phyloP scores from a whole-genome alignment of 2,329 filamentous ascomycete genomes.

The Cladosporium sp. region DNA sequence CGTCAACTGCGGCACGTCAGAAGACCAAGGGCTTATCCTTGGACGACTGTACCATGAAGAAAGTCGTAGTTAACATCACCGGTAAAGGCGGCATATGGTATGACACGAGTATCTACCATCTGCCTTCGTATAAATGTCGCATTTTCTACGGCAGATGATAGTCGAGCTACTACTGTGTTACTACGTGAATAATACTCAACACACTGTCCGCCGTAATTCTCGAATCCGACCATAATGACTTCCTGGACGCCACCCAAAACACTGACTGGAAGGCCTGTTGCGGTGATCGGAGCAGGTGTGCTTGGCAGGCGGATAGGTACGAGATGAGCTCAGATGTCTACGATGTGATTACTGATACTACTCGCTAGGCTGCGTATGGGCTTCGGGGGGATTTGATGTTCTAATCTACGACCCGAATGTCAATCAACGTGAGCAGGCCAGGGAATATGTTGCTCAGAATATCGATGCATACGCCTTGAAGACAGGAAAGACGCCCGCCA shows the following conservation, averaged over 20 bases:
- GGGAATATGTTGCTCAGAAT: constrained; percentile 44
- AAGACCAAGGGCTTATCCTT: not conserved
- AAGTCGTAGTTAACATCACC: not conserved
- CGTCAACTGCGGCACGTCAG: not conserved
- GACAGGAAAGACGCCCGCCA: constrained; percentile 29
- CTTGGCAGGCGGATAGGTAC: constrained; percentile 43
- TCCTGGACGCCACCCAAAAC: constrained; percentile 86
- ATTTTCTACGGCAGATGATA: not conserved
- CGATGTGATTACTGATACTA: not conserved
- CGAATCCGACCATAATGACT: constrained; percentile 54
- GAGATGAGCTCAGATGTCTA: not conserved
- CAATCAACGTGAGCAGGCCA: constrained; percentile 39
- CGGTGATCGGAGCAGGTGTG: constrained; percentile 54
- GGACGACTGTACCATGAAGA: not conserved
- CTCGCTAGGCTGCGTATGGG: constrained; percentile 3
- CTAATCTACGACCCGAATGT: constrained; percentile 45
- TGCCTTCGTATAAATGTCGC: not conserved
- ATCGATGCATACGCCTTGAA: constrained; percentile 29
- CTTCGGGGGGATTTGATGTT: constrained; percentile 45
- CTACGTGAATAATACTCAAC: not conserved
- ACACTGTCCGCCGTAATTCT: not conserved
- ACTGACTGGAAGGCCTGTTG: constrained; percentile 95
- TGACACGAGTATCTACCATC: not conserved
- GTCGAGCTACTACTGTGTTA: not conserved
- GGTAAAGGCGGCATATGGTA: not conserved